Conservation (phyloP, 2,329 filamentous ascomycete species). For the Fusarium solani-melongenae region DNA sequence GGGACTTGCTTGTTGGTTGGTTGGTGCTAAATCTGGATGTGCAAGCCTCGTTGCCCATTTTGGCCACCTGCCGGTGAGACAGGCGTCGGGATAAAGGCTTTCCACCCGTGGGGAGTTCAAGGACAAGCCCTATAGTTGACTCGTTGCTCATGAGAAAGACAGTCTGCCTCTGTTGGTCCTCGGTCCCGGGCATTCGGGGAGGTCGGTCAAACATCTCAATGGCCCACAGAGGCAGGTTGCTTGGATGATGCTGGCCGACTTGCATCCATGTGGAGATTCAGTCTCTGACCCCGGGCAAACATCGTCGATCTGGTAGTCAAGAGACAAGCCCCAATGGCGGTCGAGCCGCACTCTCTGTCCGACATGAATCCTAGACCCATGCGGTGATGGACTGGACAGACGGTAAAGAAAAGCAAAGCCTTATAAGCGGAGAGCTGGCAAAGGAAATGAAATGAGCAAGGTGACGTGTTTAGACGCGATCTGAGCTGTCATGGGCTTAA, state of each 20-base stretch:
- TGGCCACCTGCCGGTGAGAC: slow-evolving; percentile 36
- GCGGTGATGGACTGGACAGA: slow-evolving; percentile 1
- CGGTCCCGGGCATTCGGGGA: neutral
- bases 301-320: slow-evolving; percentile 16
- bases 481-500: slow-evolving; percentile 15
- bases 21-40: slow-evolving; percentile 26
- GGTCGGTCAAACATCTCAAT: neutral
- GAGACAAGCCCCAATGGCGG: slow-evolving; percentile 13
- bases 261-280: neutral
- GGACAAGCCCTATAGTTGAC: neutral
- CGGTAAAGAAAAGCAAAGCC: neutral
- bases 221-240: neutral
- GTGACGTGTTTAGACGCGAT: slow-evolving; percentile 30
- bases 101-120: slow-evolving; percentile 2
- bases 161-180: slow-evolving; percentile 2
- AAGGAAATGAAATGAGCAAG: slow-evolving; percentile 9
- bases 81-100: slow-evolving; percentile 25
- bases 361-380: slow-evolving; percentile 5
- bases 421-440: slow-evolving; percentile 7
- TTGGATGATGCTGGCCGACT: slow-evolving; percentile 9
- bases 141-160: neutral
- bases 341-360: neutral
- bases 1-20: slow-evolving; percentile 27
- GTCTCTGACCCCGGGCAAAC: neutral
- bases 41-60: slow-evolving; percentile 28